These are phyloP conservation scores for Fusarium austroafricanum DNA, from an alignment of 2,329 filamentous ascomycete species.

Conservation along the genomic window DNA sequence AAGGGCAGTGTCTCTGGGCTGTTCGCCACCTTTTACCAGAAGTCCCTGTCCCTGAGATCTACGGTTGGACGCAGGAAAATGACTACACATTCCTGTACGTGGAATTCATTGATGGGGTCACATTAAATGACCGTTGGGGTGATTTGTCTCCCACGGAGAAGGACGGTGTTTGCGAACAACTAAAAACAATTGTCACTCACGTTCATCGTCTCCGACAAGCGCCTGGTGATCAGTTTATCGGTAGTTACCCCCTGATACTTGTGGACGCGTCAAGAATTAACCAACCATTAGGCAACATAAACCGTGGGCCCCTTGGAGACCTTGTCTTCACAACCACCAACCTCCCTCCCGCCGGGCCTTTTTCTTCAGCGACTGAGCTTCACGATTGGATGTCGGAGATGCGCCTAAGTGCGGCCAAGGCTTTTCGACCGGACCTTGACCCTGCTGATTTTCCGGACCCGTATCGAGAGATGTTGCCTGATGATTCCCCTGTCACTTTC, in stretches of 20 bases:
- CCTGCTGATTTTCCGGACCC: constrained; percentile 7
- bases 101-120: constrained; percentile 6
- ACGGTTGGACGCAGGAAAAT: constrained; percentile 10
- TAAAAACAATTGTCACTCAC: neutral
- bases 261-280: neutral
- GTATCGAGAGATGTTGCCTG: neutral
- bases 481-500: constrained; percentile 10
- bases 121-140: constrained; percentile 10
- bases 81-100: constrained; percentile 15
- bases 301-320: constrained; percentile 4
- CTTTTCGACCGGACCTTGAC: neutral
- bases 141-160: neutral
- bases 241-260: constrained; percentile 5
- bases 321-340: constrained; percentile 5
- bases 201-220: constrained; percentile 1
- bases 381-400: constrained; percentile 28
- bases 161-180: constrained; percentile 1
- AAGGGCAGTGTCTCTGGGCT: neutral
- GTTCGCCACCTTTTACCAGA: constrained; percentile 1
- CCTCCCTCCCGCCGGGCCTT: constrained; percentile 15
- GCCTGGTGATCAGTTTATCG: neutral
- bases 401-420: neutral
- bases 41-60: constrained; percentile 33
- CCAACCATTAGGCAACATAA: constrained; percentile 16
- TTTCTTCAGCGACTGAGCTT: constrained; percentile 9